Conservation (phyloP, 306 rosid species). For the Benincasa hispida region DNA sequence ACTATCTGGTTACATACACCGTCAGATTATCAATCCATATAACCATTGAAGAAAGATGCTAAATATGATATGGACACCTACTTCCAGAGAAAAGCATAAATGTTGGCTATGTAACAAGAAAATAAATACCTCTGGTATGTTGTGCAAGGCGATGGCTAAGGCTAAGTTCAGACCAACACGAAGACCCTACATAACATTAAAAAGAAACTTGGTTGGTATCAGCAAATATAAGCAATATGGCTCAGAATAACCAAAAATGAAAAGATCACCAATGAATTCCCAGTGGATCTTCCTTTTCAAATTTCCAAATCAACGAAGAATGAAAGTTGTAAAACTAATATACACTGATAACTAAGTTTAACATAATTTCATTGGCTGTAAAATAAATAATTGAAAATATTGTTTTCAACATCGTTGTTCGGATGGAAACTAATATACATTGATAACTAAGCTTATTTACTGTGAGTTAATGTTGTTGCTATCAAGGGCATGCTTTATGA, state of each 20-base stretch:
- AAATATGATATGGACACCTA: not conserved
- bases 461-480: too few relatives aligned
- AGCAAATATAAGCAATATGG: not conserved
- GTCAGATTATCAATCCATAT: not conserved
- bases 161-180: slow-evolving; percentile 94
- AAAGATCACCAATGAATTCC: not conserved
- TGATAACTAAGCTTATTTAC: too few relatives aligned
- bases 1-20: not conserved
- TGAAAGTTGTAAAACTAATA: not conserved
- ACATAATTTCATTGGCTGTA: not conserved
- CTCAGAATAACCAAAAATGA: not conserved
- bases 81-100: not conserved
- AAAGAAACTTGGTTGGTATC: slow-evolving; percentile 13
- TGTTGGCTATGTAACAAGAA: not conserved
- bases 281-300: not conserved
- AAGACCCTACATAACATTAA: slow-evolving; percentile 50
- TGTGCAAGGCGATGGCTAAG: slow-evolving; percentile 95
- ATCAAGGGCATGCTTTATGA: too few relatives aligned
- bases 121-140: slow-evolving; percentile 83
- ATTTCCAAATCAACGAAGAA: not conserved
- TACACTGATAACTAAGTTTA: not conserved
- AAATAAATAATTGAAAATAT: not conserved
- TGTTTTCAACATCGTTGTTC: not conserved
- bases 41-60: not conserved
- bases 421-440: too few relatives aligned